phyloP scores from a whole-genome alignment of 176 grass and related monocot genomes.

The Bonia amplexicaulis region DNA sequence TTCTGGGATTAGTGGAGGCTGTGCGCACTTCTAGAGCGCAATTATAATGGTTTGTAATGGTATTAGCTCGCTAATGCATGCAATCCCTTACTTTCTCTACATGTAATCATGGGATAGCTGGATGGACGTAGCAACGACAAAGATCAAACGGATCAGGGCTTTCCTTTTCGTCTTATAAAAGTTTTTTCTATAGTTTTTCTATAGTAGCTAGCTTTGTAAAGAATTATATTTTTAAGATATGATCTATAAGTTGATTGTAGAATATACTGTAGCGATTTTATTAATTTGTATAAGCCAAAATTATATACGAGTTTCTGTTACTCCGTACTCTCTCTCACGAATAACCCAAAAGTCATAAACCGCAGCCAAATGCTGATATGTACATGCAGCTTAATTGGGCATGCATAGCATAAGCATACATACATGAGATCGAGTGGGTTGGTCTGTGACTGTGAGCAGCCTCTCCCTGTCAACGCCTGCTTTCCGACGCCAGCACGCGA shows the following conservation, averaged over 20 bases:
- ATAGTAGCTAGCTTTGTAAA: no score
- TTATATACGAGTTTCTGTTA: no score
- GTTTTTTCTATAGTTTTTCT: no score
- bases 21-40: slow-evolving; percentile 12
- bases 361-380: neutral
- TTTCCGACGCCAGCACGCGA: slow-evolving; percentile 25
- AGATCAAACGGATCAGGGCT: neutral
- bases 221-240: no score
- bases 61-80: slow-evolving; percentile 26
- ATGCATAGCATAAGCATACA: neutral
- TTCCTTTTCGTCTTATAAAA: no score
- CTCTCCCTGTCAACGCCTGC: slow-evolving; percentile 16
- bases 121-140: slow-evolving; percentile 18
- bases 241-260: no score
- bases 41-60: slow-evolving; percentile 24
- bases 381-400: neutral
- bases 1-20: slow-evolving; percentile 36
- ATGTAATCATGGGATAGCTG: neutral
- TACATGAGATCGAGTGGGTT: neutral
- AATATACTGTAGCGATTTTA: no score
- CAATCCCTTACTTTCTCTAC: neutral
- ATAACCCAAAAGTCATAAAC: no score
- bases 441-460: neutral
- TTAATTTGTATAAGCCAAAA: no score
- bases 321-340: no score